Evolutionary conservation across 768 basidiomycete species (phyloP).

Genomic region (Podaxis sp.): DNA sequence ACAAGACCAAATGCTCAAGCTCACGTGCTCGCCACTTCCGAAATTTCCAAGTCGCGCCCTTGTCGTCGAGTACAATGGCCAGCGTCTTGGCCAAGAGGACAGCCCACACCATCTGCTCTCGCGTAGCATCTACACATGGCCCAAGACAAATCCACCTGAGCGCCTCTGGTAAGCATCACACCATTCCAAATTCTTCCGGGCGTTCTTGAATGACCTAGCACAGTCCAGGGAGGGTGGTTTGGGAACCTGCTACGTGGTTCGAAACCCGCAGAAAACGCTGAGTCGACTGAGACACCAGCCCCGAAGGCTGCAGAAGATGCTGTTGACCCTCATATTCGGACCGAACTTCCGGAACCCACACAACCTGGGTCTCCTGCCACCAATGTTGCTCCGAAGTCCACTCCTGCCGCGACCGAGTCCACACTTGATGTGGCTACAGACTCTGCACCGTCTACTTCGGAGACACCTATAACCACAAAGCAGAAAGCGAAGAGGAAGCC

Average conservation of each 20-base stretch:
- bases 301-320: not conserved
- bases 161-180: not conserved
- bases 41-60: conserved; percentile 1
- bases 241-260: not conserved
- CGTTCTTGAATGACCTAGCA: not conserved
- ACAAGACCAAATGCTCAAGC: not conserved
- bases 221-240: not conserved
- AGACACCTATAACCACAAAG: not conserved
- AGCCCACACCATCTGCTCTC: not conserved
- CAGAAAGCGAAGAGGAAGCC: conserved; percentile 15
- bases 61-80: conserved; percentile 3
- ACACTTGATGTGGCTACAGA: not conserved
- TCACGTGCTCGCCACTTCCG: conserved; percentile 1
- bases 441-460: conserved; percentile 9
- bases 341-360: no score
- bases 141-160: not conserved
- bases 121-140: not conserved
- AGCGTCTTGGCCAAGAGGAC: conserved; percentile 1
- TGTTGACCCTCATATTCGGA: not conserved
- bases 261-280: not conserved
- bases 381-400: not conserved
- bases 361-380: not conserved
- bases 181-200: not conserved
- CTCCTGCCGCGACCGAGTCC: not conserved
- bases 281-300: not conserved